Conservation (phyloP, 1,284 basidiomycete genomes). For the Naganishia cerealis region DNA sequence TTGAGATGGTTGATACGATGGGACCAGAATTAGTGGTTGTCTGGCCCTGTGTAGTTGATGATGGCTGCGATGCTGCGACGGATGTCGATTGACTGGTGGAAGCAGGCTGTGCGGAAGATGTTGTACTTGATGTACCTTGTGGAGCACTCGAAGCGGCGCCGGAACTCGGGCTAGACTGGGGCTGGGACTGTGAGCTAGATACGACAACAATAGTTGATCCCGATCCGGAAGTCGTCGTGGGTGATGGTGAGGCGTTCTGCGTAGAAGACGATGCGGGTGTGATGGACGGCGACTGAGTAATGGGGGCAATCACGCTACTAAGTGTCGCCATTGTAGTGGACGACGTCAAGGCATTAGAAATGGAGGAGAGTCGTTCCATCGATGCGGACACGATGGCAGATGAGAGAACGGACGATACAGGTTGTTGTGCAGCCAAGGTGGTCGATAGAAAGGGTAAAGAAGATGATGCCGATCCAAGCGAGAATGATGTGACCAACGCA, state of each 20-base stretch:
- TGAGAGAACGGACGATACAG: neutral
- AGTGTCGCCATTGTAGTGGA: neutral
- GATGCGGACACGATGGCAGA: neutral
- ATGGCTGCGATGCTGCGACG: neutral
- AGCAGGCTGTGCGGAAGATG: neutral
- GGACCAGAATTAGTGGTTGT: neutral
- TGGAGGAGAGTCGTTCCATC: neutral
- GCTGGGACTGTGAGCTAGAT: slow-evolving; percentile 2
- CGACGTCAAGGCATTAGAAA: neutral
- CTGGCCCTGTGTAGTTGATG: neutral
- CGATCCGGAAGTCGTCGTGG: neutral
- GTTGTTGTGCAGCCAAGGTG: neutral
- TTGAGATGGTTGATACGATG: neutral
- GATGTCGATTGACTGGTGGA: slow-evolving; percentile 1
- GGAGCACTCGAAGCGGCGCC: neutral
- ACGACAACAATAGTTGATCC: neutral
- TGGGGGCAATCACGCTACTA: neutral
- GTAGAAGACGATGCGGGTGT: neutral
- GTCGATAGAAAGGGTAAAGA: neutral
- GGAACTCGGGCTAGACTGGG: neutral
- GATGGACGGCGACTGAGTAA: neutral
- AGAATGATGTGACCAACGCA: neutral
- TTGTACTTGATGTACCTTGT: neutral
- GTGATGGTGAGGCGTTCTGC: neutral
- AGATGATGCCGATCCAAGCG: neutral